phyloP scores from a whole-genome alignment of 2,329 filamentous ascomycete genomes.

The Colletotrichum tropicicola region DNA sequence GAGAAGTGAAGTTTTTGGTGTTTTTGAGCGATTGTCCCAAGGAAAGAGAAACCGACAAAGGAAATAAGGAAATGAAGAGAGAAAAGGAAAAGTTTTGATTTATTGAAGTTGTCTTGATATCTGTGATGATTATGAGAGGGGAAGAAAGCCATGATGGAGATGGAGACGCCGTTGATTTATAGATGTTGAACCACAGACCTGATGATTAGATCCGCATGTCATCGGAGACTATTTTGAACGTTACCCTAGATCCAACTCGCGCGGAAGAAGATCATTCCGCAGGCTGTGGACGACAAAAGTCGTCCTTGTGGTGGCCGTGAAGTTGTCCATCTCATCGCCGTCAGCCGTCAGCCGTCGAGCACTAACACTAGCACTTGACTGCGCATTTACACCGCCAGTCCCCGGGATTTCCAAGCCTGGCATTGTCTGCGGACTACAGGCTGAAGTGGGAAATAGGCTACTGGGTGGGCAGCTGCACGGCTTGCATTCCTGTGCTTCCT shows the following conservation, averaged over 20 bases:
- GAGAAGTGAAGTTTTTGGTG: neutral
- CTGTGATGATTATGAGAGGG: constrained; percentile 9
- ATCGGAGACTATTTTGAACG: neutral
- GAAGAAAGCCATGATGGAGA: neutral
- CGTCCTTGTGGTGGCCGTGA: neutral
- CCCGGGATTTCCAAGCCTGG: no score
- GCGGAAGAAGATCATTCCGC: neutral
- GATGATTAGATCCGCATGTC: neutral
- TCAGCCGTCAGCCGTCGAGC: no score
- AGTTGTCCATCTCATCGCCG: neutral
- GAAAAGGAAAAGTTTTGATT: neutral
- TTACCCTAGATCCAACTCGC: neutral
- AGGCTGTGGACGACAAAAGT: neutral
- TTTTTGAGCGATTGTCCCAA: neutral
- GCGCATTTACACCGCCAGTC: no score
- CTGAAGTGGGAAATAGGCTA: no score
- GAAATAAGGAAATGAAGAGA: constrained; percentile 20
- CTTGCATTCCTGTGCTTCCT: no score
- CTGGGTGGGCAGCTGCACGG: no score
- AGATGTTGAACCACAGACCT: neutral
- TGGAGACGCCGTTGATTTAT: constrained; percentile 7
- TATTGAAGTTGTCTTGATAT: neutral
- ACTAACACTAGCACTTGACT: no score
- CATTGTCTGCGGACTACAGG: no score
- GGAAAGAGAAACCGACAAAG: constrained; percentile 20